Percentiles rank a stretch among this genome's conserved stretches.
These are phyloP conservation scores for Boletus fagicola DNA, from an alignment of 768 basidiomycete genomes.

Conservation along the genomic window DNA sequence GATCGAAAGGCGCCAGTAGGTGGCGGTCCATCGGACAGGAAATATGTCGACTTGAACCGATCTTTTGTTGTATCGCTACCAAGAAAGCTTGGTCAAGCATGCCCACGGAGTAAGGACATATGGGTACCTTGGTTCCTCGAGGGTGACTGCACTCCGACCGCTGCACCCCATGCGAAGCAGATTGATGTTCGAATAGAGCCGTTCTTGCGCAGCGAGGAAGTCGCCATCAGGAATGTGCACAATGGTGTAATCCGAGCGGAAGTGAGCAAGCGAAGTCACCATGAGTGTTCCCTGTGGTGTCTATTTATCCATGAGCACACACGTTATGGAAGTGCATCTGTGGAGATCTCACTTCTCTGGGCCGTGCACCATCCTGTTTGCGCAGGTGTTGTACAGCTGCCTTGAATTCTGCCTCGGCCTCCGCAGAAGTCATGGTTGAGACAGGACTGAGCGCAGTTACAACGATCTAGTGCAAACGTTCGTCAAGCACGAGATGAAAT, in stretches of 20 bases:
- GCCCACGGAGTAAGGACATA: constrained; percentile 3
- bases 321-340: not conserved
- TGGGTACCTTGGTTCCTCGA: constrained; percentile 66
- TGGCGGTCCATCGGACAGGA: constrained; percentile 44
- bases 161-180: constrained; percentile 82
- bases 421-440: constrained; percentile 39
- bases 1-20: constrained; percentile 24
- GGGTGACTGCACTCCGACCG: constrained; percentile 72
- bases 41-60: constrained; percentile 71
- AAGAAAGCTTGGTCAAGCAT: constrained; percentile 10
- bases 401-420: constrained; percentile 58
- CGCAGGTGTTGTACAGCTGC: constrained; percentile 58
- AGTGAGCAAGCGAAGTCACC: constrained; percentile 83
- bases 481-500: constrained; percentile 14
- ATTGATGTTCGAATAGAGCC: constrained; percentile 79
- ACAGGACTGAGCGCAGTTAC: constrained; percentile 55
- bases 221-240: constrained; percentile 70
- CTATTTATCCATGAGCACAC: constrained; percentile 31
- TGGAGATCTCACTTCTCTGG: constrained; percentile 50
- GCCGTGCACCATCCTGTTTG: constrained; percentile 66
- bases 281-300: constrained; percentile 69
- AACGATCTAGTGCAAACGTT: constrained; percentile 45
- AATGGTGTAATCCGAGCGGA: constrained; percentile 84
- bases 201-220: constrained; percentile 59
- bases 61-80: constrained; percentile 75